Evolutionary conservation across 140 eudicot species (phyloP).

Genomic region (Erigeron philadelphicus): DNA sequence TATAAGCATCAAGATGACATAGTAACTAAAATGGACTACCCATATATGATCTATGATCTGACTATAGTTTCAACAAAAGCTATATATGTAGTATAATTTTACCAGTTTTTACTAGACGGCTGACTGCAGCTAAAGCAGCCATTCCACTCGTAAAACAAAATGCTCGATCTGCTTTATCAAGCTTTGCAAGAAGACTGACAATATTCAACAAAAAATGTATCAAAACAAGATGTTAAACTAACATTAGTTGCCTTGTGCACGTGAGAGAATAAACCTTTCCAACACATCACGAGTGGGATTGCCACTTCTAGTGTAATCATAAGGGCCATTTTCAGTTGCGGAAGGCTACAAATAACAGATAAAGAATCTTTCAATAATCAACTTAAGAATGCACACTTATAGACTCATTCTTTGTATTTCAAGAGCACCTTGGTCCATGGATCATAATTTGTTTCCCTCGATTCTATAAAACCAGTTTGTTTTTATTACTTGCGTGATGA

Average conservation of each 20-base stretch:
- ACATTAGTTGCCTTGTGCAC: not conserved
- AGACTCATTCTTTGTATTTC: no score
- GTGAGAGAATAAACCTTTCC: constrained; percentile 46
- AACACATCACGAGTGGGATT: constrained; percentile 89
- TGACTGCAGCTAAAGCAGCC: constrained; percentile 94
- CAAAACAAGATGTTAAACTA: not conserved
- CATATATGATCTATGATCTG: not conserved
- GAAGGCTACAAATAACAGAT: constrained; percentile 52
- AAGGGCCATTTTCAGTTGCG: constrained; percentile 72
- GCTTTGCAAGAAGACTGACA: constrained; percentile 72
- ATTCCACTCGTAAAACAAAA: constrained; percentile 91
- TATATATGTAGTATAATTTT: not conserved
- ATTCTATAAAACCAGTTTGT: no score
- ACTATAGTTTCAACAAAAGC: not conserved
- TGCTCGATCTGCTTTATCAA: constrained; percentile 92
- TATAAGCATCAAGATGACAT: not conserved
- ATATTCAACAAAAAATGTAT: constrained; percentile 19
- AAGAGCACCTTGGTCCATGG: no score
- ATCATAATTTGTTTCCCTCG: no score
- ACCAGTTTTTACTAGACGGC: constrained; percentile 78
- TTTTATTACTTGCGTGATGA: no score
- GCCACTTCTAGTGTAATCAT: constrained; percentile 97
- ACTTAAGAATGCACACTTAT: not conserved
- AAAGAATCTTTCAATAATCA: not conserved
- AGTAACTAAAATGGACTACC: not conserved